These are phyloP conservation scores for Paramecium sexaurelia DNA, from an alignment of 73 alveolate species.

Conservation along the genomic window DNA sequence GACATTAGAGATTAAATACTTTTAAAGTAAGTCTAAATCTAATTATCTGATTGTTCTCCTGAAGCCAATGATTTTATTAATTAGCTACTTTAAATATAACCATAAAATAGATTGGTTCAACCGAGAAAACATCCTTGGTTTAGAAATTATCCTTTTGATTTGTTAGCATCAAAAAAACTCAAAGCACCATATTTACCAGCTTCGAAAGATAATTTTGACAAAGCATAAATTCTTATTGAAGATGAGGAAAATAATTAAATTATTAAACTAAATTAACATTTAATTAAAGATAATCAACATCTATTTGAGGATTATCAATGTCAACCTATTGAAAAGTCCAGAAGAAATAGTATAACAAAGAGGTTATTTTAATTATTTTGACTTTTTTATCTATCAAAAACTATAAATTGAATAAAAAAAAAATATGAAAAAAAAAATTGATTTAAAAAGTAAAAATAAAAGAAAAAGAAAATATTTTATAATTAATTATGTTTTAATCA, in stretches of 20 bases:
- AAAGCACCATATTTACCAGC: constrained; percentile 75
- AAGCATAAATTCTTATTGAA: neutral
- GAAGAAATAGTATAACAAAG: neutral
- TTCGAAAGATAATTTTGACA: constrained; percentile 73
- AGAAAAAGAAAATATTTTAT: neutral
- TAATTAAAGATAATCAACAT: neutral
- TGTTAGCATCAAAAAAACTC: constrained; percentile 60
- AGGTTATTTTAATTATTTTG: no score
- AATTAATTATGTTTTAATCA: neutral
- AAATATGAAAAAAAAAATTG: no score
- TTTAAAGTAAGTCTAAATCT: constrained; percentile 76
- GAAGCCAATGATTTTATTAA: constrained; percentile 88
- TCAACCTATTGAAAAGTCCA: neutral
- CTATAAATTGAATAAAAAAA: neutral
- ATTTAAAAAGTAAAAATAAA: neutral
- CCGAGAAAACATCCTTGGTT: constrained; percentile 75
- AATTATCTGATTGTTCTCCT: constrained; percentile 72
- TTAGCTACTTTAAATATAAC: constrained; percentile 62
- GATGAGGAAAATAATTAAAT: constrained; percentile 18
- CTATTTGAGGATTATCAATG: neutral
- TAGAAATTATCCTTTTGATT: constrained; percentile 76
- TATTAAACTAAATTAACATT: neutral
- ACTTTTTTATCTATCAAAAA: neutral
- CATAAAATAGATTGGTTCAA: neutral
- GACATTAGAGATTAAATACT: constrained; percentile 89